Percentiles rank a stretch among this genome's conserved stretches.
These are phyloP conservation scores for Fraxinus quadrangulata DNA, from an alignment of 257 asterid genomes.

Conservation along the genomic window DNA sequence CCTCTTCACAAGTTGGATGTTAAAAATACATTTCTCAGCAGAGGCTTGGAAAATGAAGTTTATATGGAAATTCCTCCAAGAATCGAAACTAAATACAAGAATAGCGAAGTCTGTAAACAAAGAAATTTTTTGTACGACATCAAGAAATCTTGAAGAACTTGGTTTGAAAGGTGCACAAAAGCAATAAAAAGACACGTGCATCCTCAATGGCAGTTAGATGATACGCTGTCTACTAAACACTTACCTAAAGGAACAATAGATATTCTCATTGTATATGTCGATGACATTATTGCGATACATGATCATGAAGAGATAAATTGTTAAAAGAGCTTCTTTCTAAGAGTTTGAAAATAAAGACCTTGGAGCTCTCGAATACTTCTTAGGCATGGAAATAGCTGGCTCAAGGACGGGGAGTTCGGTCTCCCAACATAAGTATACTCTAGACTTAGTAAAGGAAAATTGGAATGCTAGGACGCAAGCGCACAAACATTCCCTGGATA, in stretches of 20 bases:
- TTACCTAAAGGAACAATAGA: not conserved
- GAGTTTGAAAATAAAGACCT: not conserved
- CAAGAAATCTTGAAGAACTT: not conserved
- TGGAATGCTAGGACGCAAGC: no score
- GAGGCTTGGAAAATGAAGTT: not conserved
- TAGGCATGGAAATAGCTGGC: not conserved
- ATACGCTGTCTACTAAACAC: not conserved
- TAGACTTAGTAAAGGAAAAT: no score
- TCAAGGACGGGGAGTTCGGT: no score
- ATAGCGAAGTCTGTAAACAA: no score
- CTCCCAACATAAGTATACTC: no score
- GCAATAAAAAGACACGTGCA: not conserved
- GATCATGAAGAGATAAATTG: not conserved
- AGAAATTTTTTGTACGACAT: not conserved
- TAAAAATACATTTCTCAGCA: not conserved
- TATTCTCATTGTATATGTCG: not conserved
- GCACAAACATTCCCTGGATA: no score
- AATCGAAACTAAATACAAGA: not conserved
- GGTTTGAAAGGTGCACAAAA: not conserved
- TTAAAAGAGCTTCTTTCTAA: no score
- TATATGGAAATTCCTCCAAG: slow-evolving; percentile 2
- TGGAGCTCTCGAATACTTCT: not conserved
- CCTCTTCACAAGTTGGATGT: not conserved
- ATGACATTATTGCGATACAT: no score
- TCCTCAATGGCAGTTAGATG: not conserved